Base-by-base conservation (phyloP, 495 filamentous ascomycete genomes). In the Aspergillus ellipticus region DNA sequence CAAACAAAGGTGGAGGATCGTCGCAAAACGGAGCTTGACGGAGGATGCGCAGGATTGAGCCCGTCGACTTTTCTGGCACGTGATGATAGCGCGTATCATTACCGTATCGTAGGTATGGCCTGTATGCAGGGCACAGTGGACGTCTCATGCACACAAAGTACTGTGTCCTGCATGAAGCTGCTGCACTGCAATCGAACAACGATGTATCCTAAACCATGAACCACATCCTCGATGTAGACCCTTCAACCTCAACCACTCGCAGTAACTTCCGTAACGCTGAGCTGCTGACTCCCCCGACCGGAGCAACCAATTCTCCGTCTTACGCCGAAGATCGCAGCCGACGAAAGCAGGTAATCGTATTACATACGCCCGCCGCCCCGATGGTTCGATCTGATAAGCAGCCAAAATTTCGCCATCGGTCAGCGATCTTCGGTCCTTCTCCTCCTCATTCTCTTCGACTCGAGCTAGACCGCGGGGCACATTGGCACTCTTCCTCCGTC, bases 301-400 rank as follows among this genome's bases (percentile, higher is more conserved):
- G 31, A 33, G 31, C 31, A 33, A 33, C 31, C 1, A 13, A 33
- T 33, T n/a, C 10, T 39, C 35, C 35, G 35, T 39, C 8, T 39
- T 39, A 39, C 41, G 41, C 46, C 35, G 29, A 24, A 50, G 45
- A 31, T 49, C 47, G 43, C 20, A 54, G 45, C 13, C 21, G n/a
- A 17, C 15, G 16, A 21, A 15, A 42, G 43, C 10, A 22, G 13
- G 51, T 51, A 51, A 46, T 24, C 1, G 43, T 53, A 53, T 47
- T 55, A 48, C 22, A 20, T 52, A 59, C 47, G 41, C 53, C 26
- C 8, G 16, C 48, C 58, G 42, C 35, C 35, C 35, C 11, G 35
- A 39, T 21, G 15, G 46, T 55, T 59, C 55, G 60, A 63, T 63
- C 60, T 57, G 61, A 63, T 63, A 63, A 63, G 60, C 60, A 22